A percentile compares a stretch with the other conserved stretches of the same genome.
Evolutionary conservation across 164 flowering plant species (phyloP).

Genomic region (Chloranthus sessilifolius): DNA sequence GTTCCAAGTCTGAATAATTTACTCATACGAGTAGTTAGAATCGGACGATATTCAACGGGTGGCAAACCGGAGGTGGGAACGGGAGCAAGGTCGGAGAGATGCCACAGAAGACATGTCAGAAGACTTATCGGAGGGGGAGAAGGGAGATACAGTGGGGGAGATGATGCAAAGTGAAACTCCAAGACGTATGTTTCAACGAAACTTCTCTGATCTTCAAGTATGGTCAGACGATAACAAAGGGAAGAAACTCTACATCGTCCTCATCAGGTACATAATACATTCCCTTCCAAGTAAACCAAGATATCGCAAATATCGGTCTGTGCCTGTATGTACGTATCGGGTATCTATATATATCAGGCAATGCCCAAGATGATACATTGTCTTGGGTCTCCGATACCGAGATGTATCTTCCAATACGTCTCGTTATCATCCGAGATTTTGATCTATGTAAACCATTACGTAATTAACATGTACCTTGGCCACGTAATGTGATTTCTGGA

Average conservation of each 20-base stretch:
- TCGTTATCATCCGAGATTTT: no score
- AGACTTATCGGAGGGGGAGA: constrained; percentile 74
- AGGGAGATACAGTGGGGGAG: constrained; percentile 60
- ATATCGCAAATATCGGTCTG: not conserved
- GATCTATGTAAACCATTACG: no score
- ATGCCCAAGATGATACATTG: not conserved
- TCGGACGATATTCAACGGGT: constrained; percentile 58
- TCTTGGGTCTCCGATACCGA: not conserved
- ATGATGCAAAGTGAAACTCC: constrained; percentile 45
- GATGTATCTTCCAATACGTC: no score
- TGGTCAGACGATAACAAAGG: constrained; percentile 88
- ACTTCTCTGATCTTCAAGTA: constrained; percentile 57
- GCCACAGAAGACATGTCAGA: constrained; percentile 87
- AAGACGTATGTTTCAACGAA: constrained; percentile 47
- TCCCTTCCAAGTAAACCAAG: not conserved
- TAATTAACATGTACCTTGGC: no score
- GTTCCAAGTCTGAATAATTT: not conserved
- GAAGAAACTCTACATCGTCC: constrained; percentile 77
- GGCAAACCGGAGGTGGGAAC: constrained; percentile 62
- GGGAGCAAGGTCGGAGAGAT: constrained; percentile 80
- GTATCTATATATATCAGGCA: no score
- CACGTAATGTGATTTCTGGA: no score
- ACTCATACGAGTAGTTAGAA: constrained; percentile 47
- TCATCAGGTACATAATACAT: constrained; percentile 52
- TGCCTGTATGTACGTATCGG: no score